Conservation (phyloP, 352 stramenopile species). For the Pythium dissimile region DNA sequence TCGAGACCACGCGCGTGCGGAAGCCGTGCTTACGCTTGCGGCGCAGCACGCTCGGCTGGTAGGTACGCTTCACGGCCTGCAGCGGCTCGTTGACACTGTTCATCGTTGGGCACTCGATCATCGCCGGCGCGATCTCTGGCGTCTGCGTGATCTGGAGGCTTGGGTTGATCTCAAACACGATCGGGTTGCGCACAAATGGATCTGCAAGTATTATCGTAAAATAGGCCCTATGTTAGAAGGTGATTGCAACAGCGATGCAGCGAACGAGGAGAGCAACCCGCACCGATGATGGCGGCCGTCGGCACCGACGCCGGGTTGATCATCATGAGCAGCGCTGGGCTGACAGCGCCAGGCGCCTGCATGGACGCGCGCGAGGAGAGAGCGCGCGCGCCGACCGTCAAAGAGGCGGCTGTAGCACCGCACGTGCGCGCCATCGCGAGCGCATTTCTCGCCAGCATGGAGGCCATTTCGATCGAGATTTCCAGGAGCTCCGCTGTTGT, state of each 20-base stretch:
- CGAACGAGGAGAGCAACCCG: neutral
- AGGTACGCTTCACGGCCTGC: slow-evolving; percentile 80
- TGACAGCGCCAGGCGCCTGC: neutral
- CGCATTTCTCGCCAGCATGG: slow-evolving; percentile 18
- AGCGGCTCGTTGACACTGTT: slow-evolving; percentile 56
- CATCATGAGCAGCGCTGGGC: slow-evolving; percentile 22
- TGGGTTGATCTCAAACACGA: slow-evolving; percentile 40
- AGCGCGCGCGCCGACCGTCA: slow-evolving; percentile 6
- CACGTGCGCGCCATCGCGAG: slow-evolving; percentile 12
- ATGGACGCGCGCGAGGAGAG: slow-evolving; percentile 6
- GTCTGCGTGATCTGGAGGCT: slow-evolving; percentile 37
- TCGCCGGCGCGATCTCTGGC: slow-evolving; percentile 28
- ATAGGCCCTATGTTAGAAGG: too few relatives aligned
- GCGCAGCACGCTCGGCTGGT: slow-evolving; percentile 82
- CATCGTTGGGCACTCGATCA: slow-evolving; percentile 38
- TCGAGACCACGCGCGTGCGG: slow-evolving; percentile 67
- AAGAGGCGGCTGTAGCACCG: neutral
- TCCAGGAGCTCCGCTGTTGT: neutral
- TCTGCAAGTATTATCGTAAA: too few relatives aligned
- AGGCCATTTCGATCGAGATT: slow-evolving; percentile 19
- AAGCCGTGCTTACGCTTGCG: slow-evolving; percentile 88
- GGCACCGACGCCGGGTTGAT: slow-evolving; percentile 16
- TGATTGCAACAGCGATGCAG: neutral
- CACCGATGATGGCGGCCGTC: slow-evolving; percentile 15
- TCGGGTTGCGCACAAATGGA: slow-evolving; percentile 31